Conservation (phyloP, 2,329 filamentous ascomycete species). For the Nemania bipapillata region DNA sequence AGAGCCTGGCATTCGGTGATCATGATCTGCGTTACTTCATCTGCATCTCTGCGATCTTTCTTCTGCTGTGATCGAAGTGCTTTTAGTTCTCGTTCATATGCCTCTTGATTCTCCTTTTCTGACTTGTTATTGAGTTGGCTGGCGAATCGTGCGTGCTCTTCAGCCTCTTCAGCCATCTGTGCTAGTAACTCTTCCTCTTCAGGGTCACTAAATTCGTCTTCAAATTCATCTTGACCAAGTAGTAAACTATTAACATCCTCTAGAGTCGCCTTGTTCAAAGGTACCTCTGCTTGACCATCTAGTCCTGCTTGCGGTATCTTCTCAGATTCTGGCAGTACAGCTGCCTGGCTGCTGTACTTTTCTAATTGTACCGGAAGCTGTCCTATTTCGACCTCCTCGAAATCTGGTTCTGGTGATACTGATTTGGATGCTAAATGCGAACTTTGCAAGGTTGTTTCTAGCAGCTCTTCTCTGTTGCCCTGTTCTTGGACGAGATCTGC, state of each 20-base stretch:
- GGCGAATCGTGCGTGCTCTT: slow-evolving; percentile 93
- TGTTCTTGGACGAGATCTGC: slow-evolving; percentile 38
- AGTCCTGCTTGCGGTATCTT: slow-evolving; percentile 38
- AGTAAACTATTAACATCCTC: slow-evolving; percentile 54
- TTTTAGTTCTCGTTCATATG: slow-evolving; percentile 88
- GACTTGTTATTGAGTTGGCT: slow-evolving; percentile 84
- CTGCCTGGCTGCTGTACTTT: slow-evolving; percentile 18
- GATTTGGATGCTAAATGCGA: slow-evolving; percentile 31
- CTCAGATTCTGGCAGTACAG: slow-evolving; percentile 33
- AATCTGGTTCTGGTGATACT: slow-evolving; percentile 49
- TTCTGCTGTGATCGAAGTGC: slow-evolving; percentile 93
- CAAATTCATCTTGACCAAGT: slow-evolving; percentile 67
- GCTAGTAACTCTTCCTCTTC: slow-evolving; percentile 90
- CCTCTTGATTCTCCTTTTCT: slow-evolving; percentile 73
- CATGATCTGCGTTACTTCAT: slow-evolving; percentile 97
- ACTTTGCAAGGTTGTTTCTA: background rate
- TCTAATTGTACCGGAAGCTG: slow-evolving; percentile 44
- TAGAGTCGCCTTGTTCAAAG: slow-evolving; percentile 16
- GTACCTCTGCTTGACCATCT: slow-evolving; percentile 26
- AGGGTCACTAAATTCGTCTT: slow-evolving; percentile 81
- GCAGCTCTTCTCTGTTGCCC: background rate
- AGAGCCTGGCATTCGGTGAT: slow-evolving; percentile 93
- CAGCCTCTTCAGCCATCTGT: slow-evolving; percentile 87
- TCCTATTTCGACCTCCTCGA: slow-evolving; percentile 49
- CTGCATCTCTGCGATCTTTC: slow-evolving; percentile 93